A percentile compares a stretch with the other conserved stretches of the same genome.
These are phyloP conservation scores for Sugiyamaella xylanicola DNA, from an alignment of 1,139 yeast genomes.

Conservation along the genomic window DNA sequence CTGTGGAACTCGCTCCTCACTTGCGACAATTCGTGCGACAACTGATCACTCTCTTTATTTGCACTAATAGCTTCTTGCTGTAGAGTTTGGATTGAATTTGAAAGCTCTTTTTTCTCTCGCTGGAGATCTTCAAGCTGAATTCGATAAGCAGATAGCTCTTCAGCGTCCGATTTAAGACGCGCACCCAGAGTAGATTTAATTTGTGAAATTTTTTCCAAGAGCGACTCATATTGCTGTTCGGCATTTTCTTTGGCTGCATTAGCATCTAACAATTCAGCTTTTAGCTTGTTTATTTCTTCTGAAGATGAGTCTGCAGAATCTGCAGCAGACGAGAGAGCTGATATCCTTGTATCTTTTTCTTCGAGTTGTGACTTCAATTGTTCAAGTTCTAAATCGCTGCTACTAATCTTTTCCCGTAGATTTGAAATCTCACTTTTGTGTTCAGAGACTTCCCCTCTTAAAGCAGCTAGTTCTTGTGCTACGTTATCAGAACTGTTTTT, in stretches of 20 bases:
- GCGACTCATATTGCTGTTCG: conserved; percentile 71
- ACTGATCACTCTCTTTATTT: conserved; percentile 67
- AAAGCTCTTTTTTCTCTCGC: conserved; percentile 33
- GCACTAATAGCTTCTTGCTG: conserved; percentile 57
- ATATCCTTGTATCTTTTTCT: conserved; percentile 2
- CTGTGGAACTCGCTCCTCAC: conserved; percentile 52
- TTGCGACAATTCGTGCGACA: conserved; percentile 53
- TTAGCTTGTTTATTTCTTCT: conserved; percentile 6
- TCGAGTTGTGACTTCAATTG: not conserved
- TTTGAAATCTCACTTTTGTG: not conserved
- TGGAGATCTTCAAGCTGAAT: conserved; percentile 32
- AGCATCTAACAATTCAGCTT: conserved; percentile 41
- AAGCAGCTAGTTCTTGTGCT: not conserved
- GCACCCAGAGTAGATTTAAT: conserved; percentile 81
- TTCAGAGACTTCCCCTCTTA: not conserved
- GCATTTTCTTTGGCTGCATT: conserved; percentile 64
- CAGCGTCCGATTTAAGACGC: conserved; percentile 56
- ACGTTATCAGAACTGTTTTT: not conserved
- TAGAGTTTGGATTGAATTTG: conserved; percentile 46
- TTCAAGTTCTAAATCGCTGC: not conserved
- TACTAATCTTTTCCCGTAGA: not conserved
- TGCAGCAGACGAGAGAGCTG: not conserved
- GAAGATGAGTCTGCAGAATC: not conserved
- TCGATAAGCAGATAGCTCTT: conserved; percentile 42
- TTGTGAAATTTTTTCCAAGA: conserved; percentile 71